Evolutionary conservation across 2,329 filamentous ascomycete genomes (phyloP).

Genomic region (Beauveria rudraprayagi): DNA sequence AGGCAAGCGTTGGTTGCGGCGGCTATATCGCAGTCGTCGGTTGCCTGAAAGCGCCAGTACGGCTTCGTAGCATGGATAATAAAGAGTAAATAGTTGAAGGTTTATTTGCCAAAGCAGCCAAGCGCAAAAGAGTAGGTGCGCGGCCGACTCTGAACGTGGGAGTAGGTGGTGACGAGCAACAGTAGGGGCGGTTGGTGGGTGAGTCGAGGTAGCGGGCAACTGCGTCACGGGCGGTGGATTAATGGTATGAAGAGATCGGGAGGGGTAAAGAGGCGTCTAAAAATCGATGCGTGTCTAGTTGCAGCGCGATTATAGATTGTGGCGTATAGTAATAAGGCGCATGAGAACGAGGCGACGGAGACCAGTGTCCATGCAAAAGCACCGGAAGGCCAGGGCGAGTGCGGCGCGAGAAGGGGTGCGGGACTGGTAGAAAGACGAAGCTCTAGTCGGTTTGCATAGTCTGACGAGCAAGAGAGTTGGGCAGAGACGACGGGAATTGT

Average conservation of each 20-base stretch:
- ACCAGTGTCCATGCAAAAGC: not conserved
- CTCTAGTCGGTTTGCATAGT: constrained; percentile 7
- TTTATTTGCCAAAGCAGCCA: not conserved
- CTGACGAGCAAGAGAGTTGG: not conserved
- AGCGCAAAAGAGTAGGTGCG: not conserved
- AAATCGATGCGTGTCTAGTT: constrained; percentile 4
- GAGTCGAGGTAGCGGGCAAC: not conserved
- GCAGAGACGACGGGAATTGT: not conserved
- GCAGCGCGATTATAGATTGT: not conserved
- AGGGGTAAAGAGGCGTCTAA: constrained; percentile 1
- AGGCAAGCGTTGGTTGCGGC: not conserved
- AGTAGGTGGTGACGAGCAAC: not conserved
- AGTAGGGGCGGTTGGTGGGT: not conserved
- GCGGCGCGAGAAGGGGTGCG: not conserved
- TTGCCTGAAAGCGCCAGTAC: constrained; percentile 8
- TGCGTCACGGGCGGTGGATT: not conserved
- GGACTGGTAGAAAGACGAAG: not conserved
- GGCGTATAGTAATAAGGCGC: constrained; percentile 2
- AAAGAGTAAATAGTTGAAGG: not conserved
- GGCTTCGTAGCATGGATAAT: constrained; percentile 1
- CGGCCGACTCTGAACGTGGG: not conserved
- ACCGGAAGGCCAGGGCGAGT: not conserved
- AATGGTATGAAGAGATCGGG: not conserved
- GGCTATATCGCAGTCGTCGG: constrained; percentile 8
- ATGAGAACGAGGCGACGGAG: constrained; percentile 1